Evolutionary conservation across 352 stramenopile genomes (phyloP).

Genomic region (Globisporangium apiculatum): DNA sequence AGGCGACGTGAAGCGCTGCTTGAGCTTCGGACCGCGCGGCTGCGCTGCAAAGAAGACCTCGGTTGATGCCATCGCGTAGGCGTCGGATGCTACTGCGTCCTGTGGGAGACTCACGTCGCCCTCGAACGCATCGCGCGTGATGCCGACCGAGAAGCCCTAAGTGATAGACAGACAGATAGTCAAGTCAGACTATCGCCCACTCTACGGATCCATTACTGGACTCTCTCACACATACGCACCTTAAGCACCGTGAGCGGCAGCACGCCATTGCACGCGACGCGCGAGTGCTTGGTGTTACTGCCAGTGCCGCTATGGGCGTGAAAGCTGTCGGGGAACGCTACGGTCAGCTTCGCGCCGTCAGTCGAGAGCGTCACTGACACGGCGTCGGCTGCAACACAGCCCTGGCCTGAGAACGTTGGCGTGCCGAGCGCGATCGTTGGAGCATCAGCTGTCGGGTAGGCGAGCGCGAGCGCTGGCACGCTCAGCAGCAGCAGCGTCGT

Average conservation of each 20-base stretch:
- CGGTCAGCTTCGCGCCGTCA: background rate
- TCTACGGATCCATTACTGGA: too few species aligned
- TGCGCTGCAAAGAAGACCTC: slow-evolving; percentile 19
- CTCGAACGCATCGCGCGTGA: slow-evolving; percentile 15
- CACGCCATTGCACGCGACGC: slow-evolving; percentile 10
- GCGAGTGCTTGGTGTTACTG: background rate
- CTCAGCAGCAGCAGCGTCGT: background rate
- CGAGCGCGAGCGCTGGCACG: too few species aligned
- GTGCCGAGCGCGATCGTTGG: background rate
- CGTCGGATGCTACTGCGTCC: background rate
- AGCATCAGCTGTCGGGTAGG: too few species aligned
- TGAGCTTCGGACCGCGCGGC: slow-evolving; percentile 8
- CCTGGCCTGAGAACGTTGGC: slow-evolving; percentile 8
- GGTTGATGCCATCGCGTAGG: slow-evolving; percentile 14
- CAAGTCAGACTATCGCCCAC: background rate
- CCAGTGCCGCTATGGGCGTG: background rate
- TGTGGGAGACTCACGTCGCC: slow-evolving; percentile 14
- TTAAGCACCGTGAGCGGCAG: background rate
- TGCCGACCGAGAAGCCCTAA: slow-evolving; percentile 15
- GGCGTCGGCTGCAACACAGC: background rate
- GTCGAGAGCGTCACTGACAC: slow-evolving; percentile 3
- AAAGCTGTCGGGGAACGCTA: slow-evolving; percentile 7
- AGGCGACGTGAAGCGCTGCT: slow-evolving; percentile 12
- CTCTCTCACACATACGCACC: background rate
- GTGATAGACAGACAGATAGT: background rate